Percentiles rank a stretch among this genome's conserved stretches.
These are phyloP conservation scores for Posidonia australis DNA, from an alignment of 106 monocot genomes.

Conservation along the genomic window DNA sequence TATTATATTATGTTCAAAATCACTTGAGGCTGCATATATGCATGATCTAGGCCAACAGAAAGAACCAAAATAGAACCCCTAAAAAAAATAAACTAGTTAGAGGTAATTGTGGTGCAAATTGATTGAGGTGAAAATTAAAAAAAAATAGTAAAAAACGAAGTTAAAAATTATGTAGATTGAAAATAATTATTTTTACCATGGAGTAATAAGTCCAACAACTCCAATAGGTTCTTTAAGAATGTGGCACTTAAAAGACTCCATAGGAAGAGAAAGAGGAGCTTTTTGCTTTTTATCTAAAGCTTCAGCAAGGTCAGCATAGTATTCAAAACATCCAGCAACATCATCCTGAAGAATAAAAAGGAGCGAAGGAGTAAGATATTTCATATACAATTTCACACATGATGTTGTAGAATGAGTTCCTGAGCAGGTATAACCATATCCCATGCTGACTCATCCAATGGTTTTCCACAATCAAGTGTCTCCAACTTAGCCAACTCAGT, in stretches of 20 bases:
- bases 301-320: constrained; percentile 92
- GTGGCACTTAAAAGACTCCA: constrained; percentile 80
- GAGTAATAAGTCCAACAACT: constrained; percentile 92
- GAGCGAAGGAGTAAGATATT: neutral
- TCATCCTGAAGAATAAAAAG: constrained; percentile 65
- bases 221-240: constrained; percentile 82
- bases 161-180: too few species aligned
- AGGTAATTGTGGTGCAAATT: too few species aligned
- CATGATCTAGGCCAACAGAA: too few species aligned
- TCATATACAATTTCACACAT: neutral
- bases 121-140: too few species aligned
- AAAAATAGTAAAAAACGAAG: too few species aligned
- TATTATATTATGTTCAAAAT: too few species aligned
- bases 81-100: too few species aligned
- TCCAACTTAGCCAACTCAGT: constrained; percentile 72
- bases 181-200: constrained; percentile 50
- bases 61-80: too few species aligned
- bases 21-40: too few species aligned
- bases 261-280: constrained; percentile 70
- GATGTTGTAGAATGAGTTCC: neutral
- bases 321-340: constrained; percentile 97
- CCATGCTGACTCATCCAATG: constrained; percentile 94
- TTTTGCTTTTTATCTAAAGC: constrained; percentile 73
- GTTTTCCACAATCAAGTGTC: constrained; percentile 87
- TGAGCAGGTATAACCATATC: constrained; percentile 50